phyloP scores from a whole-genome alignment of 2,329 filamentous ascomycete genomes.

The Hypoxylon rubiginosum region DNA sequence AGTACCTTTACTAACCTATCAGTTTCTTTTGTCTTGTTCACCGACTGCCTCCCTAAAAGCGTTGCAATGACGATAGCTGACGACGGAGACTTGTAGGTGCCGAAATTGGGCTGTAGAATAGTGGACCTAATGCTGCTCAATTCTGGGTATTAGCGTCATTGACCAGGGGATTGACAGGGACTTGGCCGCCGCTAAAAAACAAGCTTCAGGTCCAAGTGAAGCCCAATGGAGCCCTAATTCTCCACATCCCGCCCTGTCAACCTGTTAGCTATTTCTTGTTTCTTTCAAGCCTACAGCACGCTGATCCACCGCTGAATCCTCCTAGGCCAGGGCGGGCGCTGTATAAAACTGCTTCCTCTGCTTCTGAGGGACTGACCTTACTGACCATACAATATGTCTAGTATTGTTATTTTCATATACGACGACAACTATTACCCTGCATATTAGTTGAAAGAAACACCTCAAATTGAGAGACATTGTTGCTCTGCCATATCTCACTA shows the following conservation, averaged over 20 bases:
- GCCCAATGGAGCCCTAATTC: conserved; percentile 11
- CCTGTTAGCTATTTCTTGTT: too few species aligned
- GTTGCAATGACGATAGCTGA: conserved; percentile 17
- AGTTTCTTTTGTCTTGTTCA: background rate
- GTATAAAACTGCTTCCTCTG: too few species aligned
- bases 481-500: too few species aligned
- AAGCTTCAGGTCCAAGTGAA: conserved; percentile 10
- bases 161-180: conserved; percentile 12
- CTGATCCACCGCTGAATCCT: too few species aligned
- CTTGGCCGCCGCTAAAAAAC: conserved; percentile 18
- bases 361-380: too few species aligned
- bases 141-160: conserved; percentile 31
- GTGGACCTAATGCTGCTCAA: conserved; percentile 1
- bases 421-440: too few species aligned
- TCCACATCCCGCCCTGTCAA: conserved; percentile 11
- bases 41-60: background rate
- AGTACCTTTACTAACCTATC: background rate
- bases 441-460: too few species aligned
- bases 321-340: too few species aligned
- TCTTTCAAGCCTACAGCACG: too few species aligned
- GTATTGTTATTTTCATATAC: too few species aligned
- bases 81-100: background rate
- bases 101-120: conserved; percentile 3
- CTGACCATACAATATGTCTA: too few species aligned
- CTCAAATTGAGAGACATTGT: too few species aligned